phyloP scores from a whole-genome alignment of 2,329 filamentous ascomycete genomes.

The Fusarium ambrosium region DNA sequence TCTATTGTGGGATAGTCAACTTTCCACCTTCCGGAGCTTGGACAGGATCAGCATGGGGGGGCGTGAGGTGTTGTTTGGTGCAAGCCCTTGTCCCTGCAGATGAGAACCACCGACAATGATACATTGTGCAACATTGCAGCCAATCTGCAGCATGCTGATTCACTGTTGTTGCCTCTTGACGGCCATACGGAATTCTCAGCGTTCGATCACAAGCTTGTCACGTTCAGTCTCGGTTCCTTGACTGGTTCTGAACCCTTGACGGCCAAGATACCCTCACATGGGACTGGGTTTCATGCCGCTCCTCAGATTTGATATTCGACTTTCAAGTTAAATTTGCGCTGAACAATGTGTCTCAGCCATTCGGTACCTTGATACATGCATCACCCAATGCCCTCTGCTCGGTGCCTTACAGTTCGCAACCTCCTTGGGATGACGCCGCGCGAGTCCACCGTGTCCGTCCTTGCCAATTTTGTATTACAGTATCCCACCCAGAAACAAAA shows the following conservation, averaged over 20 bases:
- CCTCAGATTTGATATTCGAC: background rate
- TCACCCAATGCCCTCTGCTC: background rate
- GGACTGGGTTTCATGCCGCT: background rate
- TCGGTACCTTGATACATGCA: background rate
- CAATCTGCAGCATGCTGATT: conserved; percentile 2
- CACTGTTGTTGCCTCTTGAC: background rate
- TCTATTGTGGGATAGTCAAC: conserved; percentile 35
- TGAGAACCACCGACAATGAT: conserved; percentile 13
- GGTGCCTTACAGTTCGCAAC: conserved; percentile 5
- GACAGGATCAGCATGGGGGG: conserved; percentile 16
- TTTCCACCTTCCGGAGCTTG: conserved; percentile 15
- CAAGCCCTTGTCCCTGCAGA: conserved; percentile 38
- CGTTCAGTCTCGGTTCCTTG: background rate
- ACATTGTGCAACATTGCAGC: conserved; percentile 7
- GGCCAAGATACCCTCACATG: background rate
- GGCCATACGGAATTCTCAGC: background rate
- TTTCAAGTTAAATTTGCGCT: background rate
- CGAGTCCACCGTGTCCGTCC: background rate
- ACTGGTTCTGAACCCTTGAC: background rate
- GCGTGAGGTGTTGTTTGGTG: conserved; percentile 31
- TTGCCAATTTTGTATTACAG: background rate
- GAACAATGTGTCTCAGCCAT: background rate
- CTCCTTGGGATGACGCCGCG: conserved; percentile 1
- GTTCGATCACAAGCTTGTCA: conserved; percentile 1
- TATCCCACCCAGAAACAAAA: conserved; percentile 16